These are phyloP conservation scores for Sequoiadendron giganteum DNA, from an alignment of 75 land plant genomes.

Conservation along the genomic window DNA sequence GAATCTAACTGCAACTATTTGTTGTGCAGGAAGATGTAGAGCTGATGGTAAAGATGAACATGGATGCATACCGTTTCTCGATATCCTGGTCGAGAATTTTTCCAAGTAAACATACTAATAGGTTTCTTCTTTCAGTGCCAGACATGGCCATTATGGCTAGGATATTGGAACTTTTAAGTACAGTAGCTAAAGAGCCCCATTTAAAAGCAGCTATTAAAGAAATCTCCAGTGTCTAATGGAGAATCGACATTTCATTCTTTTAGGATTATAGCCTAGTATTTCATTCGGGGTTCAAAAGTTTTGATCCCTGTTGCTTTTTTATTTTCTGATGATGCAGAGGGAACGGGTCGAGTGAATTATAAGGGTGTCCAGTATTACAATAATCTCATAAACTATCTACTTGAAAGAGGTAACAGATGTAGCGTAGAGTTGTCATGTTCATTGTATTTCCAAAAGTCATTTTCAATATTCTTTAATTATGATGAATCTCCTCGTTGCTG, in stretches of 20 bases:
- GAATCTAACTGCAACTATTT: background rate
- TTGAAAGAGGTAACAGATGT: conserved; percentile 20
- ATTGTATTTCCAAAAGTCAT: background rate
- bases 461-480: background rate
- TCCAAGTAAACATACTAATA: conserved; percentile 18
- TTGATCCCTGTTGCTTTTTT: background rate
- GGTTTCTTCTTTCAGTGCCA: background rate
- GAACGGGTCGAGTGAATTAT: conserved; percentile 25
- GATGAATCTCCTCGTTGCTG: background rate
- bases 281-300: background rate
- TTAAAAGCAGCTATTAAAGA: background rate
- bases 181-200: background rate
- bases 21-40: conserved; percentile 38
- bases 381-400: conserved; percentile 31
- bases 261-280: background rate
- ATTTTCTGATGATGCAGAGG: conserved; percentile 23
- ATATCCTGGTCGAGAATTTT: conserved; percentile 49
- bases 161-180: background rate
- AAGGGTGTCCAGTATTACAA: conserved; percentile 43
- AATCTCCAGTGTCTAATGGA: background rate
- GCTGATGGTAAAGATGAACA: conserved; percentile 26
- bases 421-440: background rate
- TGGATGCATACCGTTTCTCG: conserved; percentile 48
- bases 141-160: background rate
- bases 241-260: background rate